Evolutionary conservation across 495 filamentous ascomycete species (phyloP).

Genomic region (Margaritispora aquatica): DNA sequence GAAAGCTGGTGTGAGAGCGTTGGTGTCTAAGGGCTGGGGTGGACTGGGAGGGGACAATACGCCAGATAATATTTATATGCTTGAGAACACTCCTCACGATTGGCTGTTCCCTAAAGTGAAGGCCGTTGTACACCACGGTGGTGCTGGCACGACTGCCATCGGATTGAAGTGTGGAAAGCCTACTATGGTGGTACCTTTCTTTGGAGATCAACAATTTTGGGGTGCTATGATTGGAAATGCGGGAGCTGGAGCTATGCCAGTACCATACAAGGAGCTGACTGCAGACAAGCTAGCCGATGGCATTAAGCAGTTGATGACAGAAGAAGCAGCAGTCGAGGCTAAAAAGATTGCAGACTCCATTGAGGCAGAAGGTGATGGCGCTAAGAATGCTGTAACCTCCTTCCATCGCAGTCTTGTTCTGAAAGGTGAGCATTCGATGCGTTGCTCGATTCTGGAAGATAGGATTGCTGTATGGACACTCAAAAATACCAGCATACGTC

Average conservation of each 20-base stretch:
- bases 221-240: conserved; percentile 62
- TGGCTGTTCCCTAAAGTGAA: conserved; percentile 57
- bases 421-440: conserved; percentile 51
- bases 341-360: conserved; percentile 55
- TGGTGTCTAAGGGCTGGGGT: conserved; percentile 64
- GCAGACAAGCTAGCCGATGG: conserved; percentile 59
- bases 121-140: conserved; percentile 31
- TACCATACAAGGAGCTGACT: conserved; percentile 66
- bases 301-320: conserved; percentile 57
- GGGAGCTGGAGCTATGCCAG: conserved; percentile 60
- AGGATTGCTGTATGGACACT: conserved; percentile 63
- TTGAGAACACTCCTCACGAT: conserved; percentile 63
- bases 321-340: conserved; percentile 50
- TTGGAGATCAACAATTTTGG: conserved; percentile 79
- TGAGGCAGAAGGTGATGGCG: conserved; percentile 64
- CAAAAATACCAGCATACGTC: conserved; percentile 46
- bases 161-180: conserved; percentile 57
- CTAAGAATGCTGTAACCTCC: conserved; percentile 59
- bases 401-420: conserved; percentile 63
- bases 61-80: conserved; percentile 54
- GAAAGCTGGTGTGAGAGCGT: conserved; percentile 50
- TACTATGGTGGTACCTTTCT: conserved; percentile 64
- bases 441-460: conserved; percentile 60
- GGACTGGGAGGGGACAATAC: conserved; percentile 52
- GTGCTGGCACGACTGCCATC: conserved; percentile 61